Base-by-base conservation (phyloP, 352 stramenopile genomes). In the Phytophthora tubulina region DNA sequence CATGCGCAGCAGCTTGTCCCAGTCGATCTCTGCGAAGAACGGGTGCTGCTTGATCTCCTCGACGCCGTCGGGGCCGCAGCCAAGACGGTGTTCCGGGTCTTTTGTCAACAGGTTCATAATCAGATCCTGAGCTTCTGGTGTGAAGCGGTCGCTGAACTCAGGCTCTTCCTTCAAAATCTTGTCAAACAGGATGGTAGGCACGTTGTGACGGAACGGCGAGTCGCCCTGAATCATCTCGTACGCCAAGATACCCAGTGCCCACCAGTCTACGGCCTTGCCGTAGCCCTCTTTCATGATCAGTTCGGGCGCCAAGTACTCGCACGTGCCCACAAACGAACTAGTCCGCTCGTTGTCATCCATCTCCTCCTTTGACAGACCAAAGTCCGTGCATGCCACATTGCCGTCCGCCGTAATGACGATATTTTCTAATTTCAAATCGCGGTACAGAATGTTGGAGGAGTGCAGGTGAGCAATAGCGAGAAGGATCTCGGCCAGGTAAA, bases 171-270 rank as follows among this genome's bases (percentile, higher is more conserved):
- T 88, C 56, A 91, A 69, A 67, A 92, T 92, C 80, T 91, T 92
- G 62, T 92, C 85, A 69, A 92, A 92, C 32, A 92, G 62, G n/a
- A 92, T 76, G 15, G 79, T 85, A 33, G 83, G 77, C 15, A 86
- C 80, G 36, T 88, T 82, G 62, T 92, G 85, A 59, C 82, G 82
- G 73, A 93, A 93, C 3, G 85, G 85, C 27, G 85, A 91, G 68
- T 91, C 81, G 39, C 85, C 85, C 65, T 90, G 81, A 63, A 93
- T 88, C 81, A 93, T 90, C 38, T 93, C 85, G 63, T 82, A 93
- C 62, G 82, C 76, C 53, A 93, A 75, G 55, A 93, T 91, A 52
- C 85, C 85, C 60, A 93, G 79, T n/a, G 80, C 85, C 85, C 85
- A 93, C 81, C 83, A 93, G 63, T 93, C 85, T 7, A 93, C 85